Percentiles rank a stretch among this genome's conserved stretches.
Conservation (phyloP, 2,329 filamentous ascomycete genomes). For the Colletotrichum salicis region DNA sequence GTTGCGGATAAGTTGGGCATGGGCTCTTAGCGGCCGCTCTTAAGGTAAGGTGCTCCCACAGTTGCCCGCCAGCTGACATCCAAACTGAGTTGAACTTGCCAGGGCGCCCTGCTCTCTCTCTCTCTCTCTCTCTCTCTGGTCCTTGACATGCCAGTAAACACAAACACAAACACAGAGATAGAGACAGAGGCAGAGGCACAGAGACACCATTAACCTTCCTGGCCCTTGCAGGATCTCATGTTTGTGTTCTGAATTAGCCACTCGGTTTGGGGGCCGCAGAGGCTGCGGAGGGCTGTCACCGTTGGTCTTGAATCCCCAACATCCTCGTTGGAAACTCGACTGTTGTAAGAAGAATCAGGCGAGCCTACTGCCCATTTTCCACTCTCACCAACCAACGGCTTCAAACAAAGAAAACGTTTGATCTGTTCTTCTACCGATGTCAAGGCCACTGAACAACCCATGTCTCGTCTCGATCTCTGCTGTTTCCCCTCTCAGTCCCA, state of each 20-base stretch:
- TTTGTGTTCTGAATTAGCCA: slow-evolving; percentile 7
- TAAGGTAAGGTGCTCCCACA: neutral
- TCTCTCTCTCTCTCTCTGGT: neutral
- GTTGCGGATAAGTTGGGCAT: slow-evolving; percentile 20
- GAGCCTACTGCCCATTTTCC: neutral
- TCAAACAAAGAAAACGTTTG: neutral
- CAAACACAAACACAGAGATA: neutral
- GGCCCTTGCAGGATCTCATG: slow-evolving; percentile 15
- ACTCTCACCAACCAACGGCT: neutral
- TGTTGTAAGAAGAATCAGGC: neutral
- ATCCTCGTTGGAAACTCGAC: neutral
- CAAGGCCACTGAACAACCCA: neutral
- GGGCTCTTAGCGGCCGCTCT: neutral
- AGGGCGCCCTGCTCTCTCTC: neutral
- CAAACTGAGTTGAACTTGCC: neutral
- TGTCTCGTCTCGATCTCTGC: neutral
- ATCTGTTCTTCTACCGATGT: slow-evolving; percentile 12
- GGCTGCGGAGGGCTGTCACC: neutral
- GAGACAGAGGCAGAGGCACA: neutral
- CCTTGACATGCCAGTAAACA: neutral
- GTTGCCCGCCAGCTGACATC: neutral
- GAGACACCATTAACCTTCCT: neutral
- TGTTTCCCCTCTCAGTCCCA: neutral
- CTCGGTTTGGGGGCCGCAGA: neutral
- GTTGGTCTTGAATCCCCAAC: neutral